Evolutionary conservation across 2,329 filamentous ascomycete species (phyloP).

Genomic region (Fusarium nodosum): DNA sequence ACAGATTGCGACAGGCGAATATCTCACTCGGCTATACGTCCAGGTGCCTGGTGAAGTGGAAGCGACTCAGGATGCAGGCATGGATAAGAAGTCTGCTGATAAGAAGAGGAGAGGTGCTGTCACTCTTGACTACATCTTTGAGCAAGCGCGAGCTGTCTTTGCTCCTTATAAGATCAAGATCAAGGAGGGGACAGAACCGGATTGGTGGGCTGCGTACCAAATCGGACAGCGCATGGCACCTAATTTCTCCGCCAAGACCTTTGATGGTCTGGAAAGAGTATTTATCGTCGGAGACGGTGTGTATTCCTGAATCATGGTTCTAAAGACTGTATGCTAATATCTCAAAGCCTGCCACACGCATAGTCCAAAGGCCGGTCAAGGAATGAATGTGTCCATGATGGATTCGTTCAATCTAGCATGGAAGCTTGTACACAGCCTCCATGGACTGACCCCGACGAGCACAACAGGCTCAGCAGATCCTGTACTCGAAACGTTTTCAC

Average conservation of each 20-base stretch:
- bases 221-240: conserved; percentile 29
- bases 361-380: conserved; percentile 25
- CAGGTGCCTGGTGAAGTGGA: conserved; percentile 22
- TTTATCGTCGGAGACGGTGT: conserved; percentile 30
- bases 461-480: neutral
- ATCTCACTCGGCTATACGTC: conserved; percentile 19
- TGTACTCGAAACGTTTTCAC: conserved; percentile 1
- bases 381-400: conserved; percentile 34
- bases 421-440: conserved; percentile 18
- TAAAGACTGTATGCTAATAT: accelerated
- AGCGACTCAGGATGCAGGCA: conserved; percentile 4
- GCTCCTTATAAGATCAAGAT: conserved; percentile 24
- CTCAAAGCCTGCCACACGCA: conserved; percentile 17
- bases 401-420: conserved; percentile 27
- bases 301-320: accelerated
- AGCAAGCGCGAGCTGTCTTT: conserved; percentile 21
- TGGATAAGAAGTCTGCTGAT: conserved; percentile 22
- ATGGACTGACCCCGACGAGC: neutral
- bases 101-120: conserved; percentile 28
- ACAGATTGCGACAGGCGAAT: conserved; percentile 19
- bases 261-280: conserved; percentile 14
- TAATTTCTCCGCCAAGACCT: conserved; percentile 1
- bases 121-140: conserved; percentile 28
- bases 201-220: conserved; percentile 35
- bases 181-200: conserved; percentile 20